Evolutionary conservation across 2,329 filamentous ascomycete species (phyloP).

Genomic region (Magnaporthales sp.): DNA sequence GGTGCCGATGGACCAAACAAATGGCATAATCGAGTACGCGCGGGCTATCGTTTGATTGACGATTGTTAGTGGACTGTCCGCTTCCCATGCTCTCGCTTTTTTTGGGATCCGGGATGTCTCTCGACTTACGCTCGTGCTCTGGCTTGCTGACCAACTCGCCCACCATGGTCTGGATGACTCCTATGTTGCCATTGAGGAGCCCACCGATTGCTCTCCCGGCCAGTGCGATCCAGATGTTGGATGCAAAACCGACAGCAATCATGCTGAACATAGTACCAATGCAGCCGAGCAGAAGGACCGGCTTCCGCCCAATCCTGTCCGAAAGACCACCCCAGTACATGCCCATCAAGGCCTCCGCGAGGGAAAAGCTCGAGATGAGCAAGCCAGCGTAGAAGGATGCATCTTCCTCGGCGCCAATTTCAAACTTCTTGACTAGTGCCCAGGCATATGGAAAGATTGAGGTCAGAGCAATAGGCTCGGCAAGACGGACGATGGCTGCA

Average conservation of each 20-base stretch:
- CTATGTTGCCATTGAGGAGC: constrained; percentile 83
- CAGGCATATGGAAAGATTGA: constrained; percentile 91
- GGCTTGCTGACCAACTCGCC: constrained; percentile 76
- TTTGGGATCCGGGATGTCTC: neutral
- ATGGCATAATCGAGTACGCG: constrained; percentile 88
- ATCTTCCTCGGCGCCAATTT: constrained; percentile 63
- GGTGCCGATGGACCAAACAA: constrained; percentile 86
- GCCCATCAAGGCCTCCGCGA: constrained; percentile 74
- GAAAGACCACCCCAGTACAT: constrained; percentile 84
- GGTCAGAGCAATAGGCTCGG: constrained; percentile 86
- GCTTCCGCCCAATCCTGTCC: constrained; percentile 76
- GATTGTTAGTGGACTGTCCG: constrained; percentile 2
- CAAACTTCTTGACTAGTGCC: constrained; percentile 69
- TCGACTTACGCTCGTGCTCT: constrained; percentile 70
- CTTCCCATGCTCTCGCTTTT: neutral
- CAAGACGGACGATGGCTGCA: constrained; percentile 80
- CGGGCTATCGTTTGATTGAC: constrained; percentile 46
- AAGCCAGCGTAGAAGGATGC: constrained; percentile 83
- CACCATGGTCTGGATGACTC: constrained; percentile 88
- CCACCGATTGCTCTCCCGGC: constrained; percentile 69
- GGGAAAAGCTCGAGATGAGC: constrained; percentile 77
- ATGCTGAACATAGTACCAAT: constrained; percentile 76
- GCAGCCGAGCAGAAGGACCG: constrained; percentile 73
- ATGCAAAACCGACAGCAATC: constrained; percentile 72
- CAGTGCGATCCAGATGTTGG: constrained; percentile 78